Conservation (phyloP, 1,284 basidiomycete species). For the Cutaneotrichosporon sp. region DNA sequence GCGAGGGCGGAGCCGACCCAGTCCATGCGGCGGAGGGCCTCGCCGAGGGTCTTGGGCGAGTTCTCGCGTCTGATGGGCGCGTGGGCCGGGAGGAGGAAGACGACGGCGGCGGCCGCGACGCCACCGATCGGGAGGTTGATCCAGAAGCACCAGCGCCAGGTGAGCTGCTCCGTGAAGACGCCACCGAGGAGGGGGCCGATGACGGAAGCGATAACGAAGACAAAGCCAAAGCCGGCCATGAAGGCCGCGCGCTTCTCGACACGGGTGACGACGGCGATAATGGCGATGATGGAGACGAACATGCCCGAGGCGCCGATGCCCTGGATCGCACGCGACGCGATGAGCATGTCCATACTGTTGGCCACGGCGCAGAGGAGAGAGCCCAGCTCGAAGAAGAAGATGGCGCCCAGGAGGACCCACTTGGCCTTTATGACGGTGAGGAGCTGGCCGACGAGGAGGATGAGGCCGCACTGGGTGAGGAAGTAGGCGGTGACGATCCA, state of each 20-base stretch:
- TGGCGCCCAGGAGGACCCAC: slow-evolving; percentile 55
- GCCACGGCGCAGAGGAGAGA: slow-evolving; percentile 59
- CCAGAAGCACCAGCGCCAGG: slow-evolving; percentile 58
- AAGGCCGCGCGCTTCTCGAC: slow-evolving; percentile 55
- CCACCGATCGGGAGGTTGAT: slow-evolving; percentile 58
- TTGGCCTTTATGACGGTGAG: slow-evolving; percentile 55
- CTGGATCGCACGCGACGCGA: slow-evolving; percentile 58
- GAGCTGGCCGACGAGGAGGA: slow-evolving; percentile 54
- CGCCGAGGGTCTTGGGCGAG: slow-evolving; percentile 26
- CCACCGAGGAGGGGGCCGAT: slow-evolving; percentile 54
- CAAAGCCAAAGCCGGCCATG: slow-evolving; percentile 46
- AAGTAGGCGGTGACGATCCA: slow-evolving; percentile 58
- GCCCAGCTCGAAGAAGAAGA: slow-evolving; percentile 57
- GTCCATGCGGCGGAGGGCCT: slow-evolving; percentile 50
- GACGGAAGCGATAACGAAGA: slow-evolving; percentile 53
- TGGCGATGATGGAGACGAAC: slow-evolving; percentile 54
- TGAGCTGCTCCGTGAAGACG: slow-evolving; percentile 55
- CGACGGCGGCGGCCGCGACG: slow-evolving; percentile 48
- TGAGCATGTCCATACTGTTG: slow-evolving; percentile 52
- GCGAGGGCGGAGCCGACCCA: slow-evolving; percentile 54
- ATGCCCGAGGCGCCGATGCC: slow-evolving; percentile 43
- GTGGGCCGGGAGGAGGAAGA: slow-evolving; percentile 57
- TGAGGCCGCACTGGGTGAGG: slow-evolving; percentile 53
- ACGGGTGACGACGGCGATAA: slow-evolving; percentile 52
- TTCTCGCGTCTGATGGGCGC: slow-evolving; percentile 55